Evolutionary conservation across 1,139 yeast genomes (phyloP), one percentile per base, ranked within the genome.

Genomic region (Wickerhamomyces sp.): DNA sequence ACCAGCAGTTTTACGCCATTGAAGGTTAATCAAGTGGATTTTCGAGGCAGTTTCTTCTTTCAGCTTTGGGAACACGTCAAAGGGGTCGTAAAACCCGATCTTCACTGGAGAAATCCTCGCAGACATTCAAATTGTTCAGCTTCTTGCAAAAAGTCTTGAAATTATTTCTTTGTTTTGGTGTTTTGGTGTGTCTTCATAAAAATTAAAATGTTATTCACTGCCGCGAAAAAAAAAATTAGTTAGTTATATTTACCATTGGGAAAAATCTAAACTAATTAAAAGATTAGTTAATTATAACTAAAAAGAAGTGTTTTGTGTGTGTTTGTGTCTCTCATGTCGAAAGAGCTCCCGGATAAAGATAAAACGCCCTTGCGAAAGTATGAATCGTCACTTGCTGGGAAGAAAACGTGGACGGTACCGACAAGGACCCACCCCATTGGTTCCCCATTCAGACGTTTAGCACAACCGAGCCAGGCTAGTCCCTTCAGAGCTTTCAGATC

Each of bases 51-150:
- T 60, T 28, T 76, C 81, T 4, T 66, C 60, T 45, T 71, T 60
- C n/a, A 89, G 61, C 35, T 65, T 62, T 1, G 77, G 73, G 53
- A 73, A 84, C 1, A 83, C 75, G 31, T 76, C 76, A 56, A 86
- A 85, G 1, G 97, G 97, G 58, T 92, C 97, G 60, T 85, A 88
- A 60, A 80, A 89, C 9, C 94, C 89, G 20, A 83, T 64, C 34
- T 59, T 56, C 5, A 79, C 63, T 19, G 70, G 65, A 48, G 55
- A 40, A 12, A 41, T 32, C 9, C 31, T 16, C n/a, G 18, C 18
- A n/a, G 38, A 39, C 44, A 42, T 41, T 9, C 17, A 5, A 28
- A 7, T 9, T 14, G 9, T n/a, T 3, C 6, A 15, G 24, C 32
- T 29, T 7, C 19, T 15, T 28, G n/a, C n/a, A n/a, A n/a, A n/a